Evolutionary conservation across 1,139 yeast genomes (phyloP), one percentile per base, ranked within the genome.

Genomic region (Yamadazyma spencermartinsiae): DNA sequence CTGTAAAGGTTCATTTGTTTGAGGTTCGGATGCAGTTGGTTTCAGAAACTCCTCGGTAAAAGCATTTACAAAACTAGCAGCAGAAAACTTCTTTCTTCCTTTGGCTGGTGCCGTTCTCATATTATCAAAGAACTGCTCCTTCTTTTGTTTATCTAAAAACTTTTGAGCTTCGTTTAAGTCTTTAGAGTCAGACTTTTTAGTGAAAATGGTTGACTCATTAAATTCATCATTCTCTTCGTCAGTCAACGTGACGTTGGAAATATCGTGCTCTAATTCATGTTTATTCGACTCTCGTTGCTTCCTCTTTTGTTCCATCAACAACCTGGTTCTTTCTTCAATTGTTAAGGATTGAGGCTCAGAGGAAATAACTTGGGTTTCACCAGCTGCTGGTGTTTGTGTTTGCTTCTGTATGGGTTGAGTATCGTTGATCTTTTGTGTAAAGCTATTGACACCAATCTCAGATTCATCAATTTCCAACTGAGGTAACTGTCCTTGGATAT

Each of bases 171-270:
- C 61, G 28, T 58, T 55, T 16, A 68, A 48, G 34, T 66, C 64
- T 36, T 61, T 63, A 9, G 39, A 18, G 13, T 35, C 40, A 2
- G 42, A 39, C 2, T 57, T 49, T 2, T 56, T 44, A 28, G 4
- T 28, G 31, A 16, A 8, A 51, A 51, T 49, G 2, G 49, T 45
- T 15, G 51, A 44, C 13, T 52, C 54, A 24, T 58, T 54, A 31
- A 63, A 42, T 39, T 68, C 76, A 7, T 46, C 53, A 16, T 64
- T 51, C 42, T 71, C 76, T 44, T 70, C 76, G 39, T 71, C 76
- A 1, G 74, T 65, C 15, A 70, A 50, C 1, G 75, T 52, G 0
- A 60, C 57, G 34, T 52, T 62, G 1, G 69, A 46, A 16, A 70
- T 54, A 36, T 71, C 76, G 2, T 62, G 61, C 35, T 61, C 63